phyloP scores from a whole-genome alignment of 352 stramenopile species.

The Phytophthora foliorum region DNA sequence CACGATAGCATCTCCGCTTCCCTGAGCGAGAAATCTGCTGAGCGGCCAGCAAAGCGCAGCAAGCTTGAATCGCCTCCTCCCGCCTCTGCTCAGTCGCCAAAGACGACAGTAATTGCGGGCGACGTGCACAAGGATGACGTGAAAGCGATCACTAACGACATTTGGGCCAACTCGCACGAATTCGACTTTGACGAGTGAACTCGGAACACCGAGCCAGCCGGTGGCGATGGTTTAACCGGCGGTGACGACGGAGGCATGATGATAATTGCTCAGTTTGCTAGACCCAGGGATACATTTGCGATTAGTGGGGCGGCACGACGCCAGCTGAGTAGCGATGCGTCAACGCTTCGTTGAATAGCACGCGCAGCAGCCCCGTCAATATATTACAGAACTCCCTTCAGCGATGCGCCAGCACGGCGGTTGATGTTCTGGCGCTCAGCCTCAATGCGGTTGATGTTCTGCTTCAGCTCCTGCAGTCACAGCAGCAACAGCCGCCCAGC shows the following conservation, averaged over 20 bases:
- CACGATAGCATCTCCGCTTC: constrained; percentile 1
- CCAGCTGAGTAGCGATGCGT: constrained; percentile 12
- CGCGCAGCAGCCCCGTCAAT: constrained; percentile 31
- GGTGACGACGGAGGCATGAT: constrained; percentile 11
- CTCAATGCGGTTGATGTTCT: constrained; percentile 79
- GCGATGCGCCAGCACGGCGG: constrained; percentile 76
- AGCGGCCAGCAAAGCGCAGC: constrained; percentile 34
- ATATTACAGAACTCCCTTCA: constrained; percentile 82
- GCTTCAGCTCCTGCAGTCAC: constrained; percentile 69
- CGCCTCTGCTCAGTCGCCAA: constrained; percentile 27
- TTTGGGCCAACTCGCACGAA: constrained; percentile 85
- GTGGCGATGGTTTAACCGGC: neutral
- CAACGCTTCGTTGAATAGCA: constrained; percentile 13
- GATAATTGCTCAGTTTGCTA: constrained; percentile 32
- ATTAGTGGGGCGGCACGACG: constrained; percentile 19
- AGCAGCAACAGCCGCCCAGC: constrained; percentile 2
- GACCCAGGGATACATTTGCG: constrained; percentile 39
- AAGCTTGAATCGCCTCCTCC: constrained; percentile 36
- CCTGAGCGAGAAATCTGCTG: constrained; percentile 1
- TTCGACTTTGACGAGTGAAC: constrained; percentile 75
- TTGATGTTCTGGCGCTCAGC: constrained; percentile 85
- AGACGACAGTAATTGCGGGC: constrained; percentile 37
- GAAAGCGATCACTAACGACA: constrained; percentile 78
- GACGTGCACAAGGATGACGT: constrained; percentile 60
- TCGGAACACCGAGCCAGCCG: constrained; percentile 10